Conservation (phyloP, 192 early-diverging fungal species). For the Haplosporangium gracile region DNA sequence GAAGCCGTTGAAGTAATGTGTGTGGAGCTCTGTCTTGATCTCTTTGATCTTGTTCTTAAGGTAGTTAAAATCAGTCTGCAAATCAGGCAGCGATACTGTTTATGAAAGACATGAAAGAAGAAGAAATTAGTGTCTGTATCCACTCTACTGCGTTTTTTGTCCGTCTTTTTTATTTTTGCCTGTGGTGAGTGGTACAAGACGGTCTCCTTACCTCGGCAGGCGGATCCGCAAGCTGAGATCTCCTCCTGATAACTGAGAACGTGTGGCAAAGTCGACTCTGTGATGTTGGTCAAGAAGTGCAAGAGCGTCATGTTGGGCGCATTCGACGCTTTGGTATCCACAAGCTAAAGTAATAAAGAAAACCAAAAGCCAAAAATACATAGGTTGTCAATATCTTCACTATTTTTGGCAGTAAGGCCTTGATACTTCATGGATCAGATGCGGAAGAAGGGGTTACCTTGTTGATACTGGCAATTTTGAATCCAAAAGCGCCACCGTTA, state of each 20-base stretch:
- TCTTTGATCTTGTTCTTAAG: constrained; percentile 62
- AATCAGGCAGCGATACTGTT: constrained; percentile 66
- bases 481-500: constrained; percentile 89
- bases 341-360: constrained; percentile 54
- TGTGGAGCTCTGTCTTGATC: constrained; percentile 61
- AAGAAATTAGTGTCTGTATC: neutral
- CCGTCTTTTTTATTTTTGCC: neutral
- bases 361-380: too few relatives aligned
- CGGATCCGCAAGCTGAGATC: constrained; percentile 73
- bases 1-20: constrained; percentile 59
- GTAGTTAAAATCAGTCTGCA: constrained; percentile 64
- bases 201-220: constrained; percentile 70
- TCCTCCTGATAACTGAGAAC: constrained; percentile 76
- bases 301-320: constrained; percentile 78
- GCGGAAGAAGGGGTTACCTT: constrained; percentile 57
- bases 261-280: constrained; percentile 75
- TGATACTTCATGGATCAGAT: neutral
- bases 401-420: too few relatives aligned
- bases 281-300: constrained; percentile 79
- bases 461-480: constrained; percentile 86
- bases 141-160: neutral
- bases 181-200: too few relatives aligned
- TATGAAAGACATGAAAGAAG: neutral
- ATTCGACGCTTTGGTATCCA: constrained; percentile 89
- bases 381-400: neutral